phyloP scores from a whole-genome alignment of 257 asterid genomes.

The Ocimum tenuiflorum region DNA sequence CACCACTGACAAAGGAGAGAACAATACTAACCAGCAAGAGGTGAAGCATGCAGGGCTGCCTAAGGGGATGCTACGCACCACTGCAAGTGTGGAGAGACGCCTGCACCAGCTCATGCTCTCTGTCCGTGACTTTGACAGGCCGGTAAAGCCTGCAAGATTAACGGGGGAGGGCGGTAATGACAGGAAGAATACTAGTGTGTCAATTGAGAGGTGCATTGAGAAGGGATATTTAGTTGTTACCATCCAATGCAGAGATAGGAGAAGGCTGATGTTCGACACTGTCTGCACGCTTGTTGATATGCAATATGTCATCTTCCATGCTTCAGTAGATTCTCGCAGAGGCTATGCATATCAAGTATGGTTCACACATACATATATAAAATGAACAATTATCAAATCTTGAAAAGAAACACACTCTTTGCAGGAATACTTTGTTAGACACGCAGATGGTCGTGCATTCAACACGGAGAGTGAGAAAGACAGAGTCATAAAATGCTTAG shows the following conservation, averaged over 20 bases:
- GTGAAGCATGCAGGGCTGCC: slow-evolving; percentile 50
- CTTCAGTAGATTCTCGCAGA: slow-evolving; percentile 54
- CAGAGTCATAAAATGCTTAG: slow-evolving; percentile 53
- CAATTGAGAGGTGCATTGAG: slow-evolving; percentile 60
- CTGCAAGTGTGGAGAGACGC: slow-evolving; percentile 54
- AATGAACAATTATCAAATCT: background rate
- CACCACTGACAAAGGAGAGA: slow-evolving; percentile 17
- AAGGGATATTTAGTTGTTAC: slow-evolving; percentile 62
- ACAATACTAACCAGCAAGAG: slow-evolving; percentile 27
- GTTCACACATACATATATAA: background rate
- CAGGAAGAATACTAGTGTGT: slow-evolving; percentile 25
- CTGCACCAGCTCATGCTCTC: slow-evolving; percentile 74
- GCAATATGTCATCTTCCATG: slow-evolving; percentile 71
- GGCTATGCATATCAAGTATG: slow-evolving; percentile 64
- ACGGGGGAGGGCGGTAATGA: slow-evolving; percentile 29
- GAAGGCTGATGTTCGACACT: slow-evolving; percentile 73
- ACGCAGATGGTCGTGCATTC: slow-evolving; percentile 47
- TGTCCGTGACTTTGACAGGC: slow-evolving; percentile 44
- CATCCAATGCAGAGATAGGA: slow-evolving; percentile 54
- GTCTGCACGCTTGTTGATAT: slow-evolving; percentile 73
- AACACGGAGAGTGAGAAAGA: slow-evolving; percentile 56
- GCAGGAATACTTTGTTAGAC: slow-evolving; percentile 70
- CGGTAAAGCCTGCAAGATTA: slow-evolving; percentile 2
- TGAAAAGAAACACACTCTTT: background rate
- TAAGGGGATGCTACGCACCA: slow-evolving; percentile 37